phyloP scores from a whole-genome alignment of 805 yeast genomes.

The Zygosaccharomyces lentus region DNA sequence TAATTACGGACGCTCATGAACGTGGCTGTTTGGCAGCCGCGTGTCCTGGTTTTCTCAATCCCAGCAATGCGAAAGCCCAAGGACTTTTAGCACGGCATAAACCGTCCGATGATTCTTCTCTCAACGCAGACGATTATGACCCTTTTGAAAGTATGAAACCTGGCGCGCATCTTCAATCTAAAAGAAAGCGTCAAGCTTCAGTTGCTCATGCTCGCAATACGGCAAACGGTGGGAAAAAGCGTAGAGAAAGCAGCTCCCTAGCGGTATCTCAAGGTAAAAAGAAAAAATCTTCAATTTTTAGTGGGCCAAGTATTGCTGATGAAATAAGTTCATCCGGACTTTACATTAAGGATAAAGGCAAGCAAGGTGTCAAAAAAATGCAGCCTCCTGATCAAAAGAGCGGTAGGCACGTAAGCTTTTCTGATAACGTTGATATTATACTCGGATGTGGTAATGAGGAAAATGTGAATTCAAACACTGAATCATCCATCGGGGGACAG shows the following conservation, averaged over 20 bases:
- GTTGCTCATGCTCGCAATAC: slow-evolving; percentile 3
- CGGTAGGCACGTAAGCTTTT: slow-evolving; percentile 21
- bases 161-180: slow-evolving; percentile 4
- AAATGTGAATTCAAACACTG: neutral
- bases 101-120: slow-evolving; percentile 6
- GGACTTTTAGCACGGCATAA: slow-evolving; percentile 14
- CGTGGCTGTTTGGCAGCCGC: slow-evolving; percentile 38
- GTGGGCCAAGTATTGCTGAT: slow-evolving; percentile 19
- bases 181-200: slow-evolving; percentile 7
- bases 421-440: slow-evolving; percentile 20
- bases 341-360: slow-evolving; percentile 18
- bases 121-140: slow-evolving; percentile 11
- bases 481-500: neutral
- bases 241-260: neutral
- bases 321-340: slow-evolving; percentile 8
- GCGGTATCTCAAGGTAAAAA: slow-evolving; percentile 20
- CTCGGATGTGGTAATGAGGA: slow-evolving; percentile 2
- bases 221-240: slow-evolving; percentile 1
- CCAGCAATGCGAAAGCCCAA: slow-evolving; percentile 18
- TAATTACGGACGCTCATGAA: slow-evolving; percentile 59
- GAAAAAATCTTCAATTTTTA: slow-evolving; percentile 34
- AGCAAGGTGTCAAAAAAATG: slow-evolving; percentile 7
- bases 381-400: slow-evolving; percentile 1
- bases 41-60: slow-evolving; percentile 28
- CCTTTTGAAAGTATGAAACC: slow-evolving; percentile 10